Evolutionary conservation across 2,329 filamentous ascomycete genomes (phyloP).

Genomic region (Nothopassalora personata): DNA sequence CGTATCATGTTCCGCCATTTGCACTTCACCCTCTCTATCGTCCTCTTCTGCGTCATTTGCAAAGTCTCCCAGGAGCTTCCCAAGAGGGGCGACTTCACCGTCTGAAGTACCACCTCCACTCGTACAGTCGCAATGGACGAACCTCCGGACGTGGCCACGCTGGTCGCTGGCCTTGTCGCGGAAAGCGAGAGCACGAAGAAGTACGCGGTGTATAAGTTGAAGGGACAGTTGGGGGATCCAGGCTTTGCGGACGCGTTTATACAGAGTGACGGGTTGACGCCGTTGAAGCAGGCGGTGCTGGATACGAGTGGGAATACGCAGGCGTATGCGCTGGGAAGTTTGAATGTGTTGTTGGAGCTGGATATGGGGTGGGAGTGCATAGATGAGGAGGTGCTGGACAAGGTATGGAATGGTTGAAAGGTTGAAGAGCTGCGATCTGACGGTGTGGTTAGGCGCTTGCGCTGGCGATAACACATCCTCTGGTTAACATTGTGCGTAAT

Average conservation of each 20-base stretch:
- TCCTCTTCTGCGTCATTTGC: constrained; percentile 46
- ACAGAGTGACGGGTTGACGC: constrained; percentile 73
- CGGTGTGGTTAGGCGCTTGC: constrained; percentile 62
- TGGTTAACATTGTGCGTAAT: constrained; percentile 94
- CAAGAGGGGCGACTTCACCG: constrained; percentile 13
- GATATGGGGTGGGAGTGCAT: constrained; percentile 97
- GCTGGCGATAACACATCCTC: constrained; percentile 85
- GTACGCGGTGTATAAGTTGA: constrained; percentile 98
- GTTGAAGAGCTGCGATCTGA: not conserved
- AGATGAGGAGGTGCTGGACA: constrained; percentile 63
- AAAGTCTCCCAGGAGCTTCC: constrained; percentile 40
- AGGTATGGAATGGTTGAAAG: constrained; percentile 42
- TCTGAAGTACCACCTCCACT: not conserved
- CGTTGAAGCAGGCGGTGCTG: constrained; percentile 78
- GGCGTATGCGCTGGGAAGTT: constrained; percentile 86
- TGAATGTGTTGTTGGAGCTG: constrained; percentile 82
- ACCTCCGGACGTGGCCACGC: constrained; percentile 29
- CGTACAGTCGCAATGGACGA: constrained; percentile 23
- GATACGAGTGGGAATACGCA: constrained; percentile 85
- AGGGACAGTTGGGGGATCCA: constrained; percentile 90
- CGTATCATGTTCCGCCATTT: constrained; percentile 21
- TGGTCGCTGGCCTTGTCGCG: constrained; percentile 53
- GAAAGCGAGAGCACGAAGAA: constrained; percentile 87
- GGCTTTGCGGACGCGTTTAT: constrained; percentile 97
- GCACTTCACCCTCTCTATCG: constrained; percentile 20